Base-by-base conservation (phyloP, 371 early-diverging fungal genomes). In the Haplosporangium sp. region DNA sequence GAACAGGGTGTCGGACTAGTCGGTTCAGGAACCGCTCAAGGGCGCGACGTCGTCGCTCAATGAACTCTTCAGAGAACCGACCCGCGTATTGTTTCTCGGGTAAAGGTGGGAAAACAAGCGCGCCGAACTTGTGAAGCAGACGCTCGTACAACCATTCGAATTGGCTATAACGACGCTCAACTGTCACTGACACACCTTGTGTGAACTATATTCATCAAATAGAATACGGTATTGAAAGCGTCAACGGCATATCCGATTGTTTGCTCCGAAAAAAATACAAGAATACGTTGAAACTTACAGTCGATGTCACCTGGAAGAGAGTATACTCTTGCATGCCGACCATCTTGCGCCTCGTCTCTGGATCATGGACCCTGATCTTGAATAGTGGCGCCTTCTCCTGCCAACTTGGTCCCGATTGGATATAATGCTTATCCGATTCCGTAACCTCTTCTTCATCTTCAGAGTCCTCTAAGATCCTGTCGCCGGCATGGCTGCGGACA, bases 31-130 rank as follows among this genome's bases (percentile, higher is more conserved):
- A 84, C 46, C 81, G 29, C 62, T 84, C 84, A 47, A 84, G 50
- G 14, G 82, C 83, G 13, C 77, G 68, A 14, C 84, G 56, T 57
- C 84, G 73, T 23, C 69, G 73, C 43, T 84, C 83, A 48, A 84
- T 80, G 59, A 84, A 84, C 53, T 84, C 83, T 11, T 84, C 82
- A 20, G 80, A 81, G 59, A 84, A 84, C 9, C 84, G 82, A 10
- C 84, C 84, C 60, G 83, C 52, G 56, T 75, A 83, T 59, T 83
- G 84, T 55, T 84, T 84, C 57, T 83, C 84, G 11, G 84, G 83
- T 46, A 84, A 60, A 6, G 72, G 69, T 10, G 84, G 83, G 13
- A 84, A 52, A 9, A 82, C 64, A 10, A 84, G 64, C 3, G 84
- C 81, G 4, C 83, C 74, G 53, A 84, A 84, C 59, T 84, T 84